phyloP scores from a whole-genome alignment of 202 grass and related monocot genomes.

The Musa balbisiana region DNA sequence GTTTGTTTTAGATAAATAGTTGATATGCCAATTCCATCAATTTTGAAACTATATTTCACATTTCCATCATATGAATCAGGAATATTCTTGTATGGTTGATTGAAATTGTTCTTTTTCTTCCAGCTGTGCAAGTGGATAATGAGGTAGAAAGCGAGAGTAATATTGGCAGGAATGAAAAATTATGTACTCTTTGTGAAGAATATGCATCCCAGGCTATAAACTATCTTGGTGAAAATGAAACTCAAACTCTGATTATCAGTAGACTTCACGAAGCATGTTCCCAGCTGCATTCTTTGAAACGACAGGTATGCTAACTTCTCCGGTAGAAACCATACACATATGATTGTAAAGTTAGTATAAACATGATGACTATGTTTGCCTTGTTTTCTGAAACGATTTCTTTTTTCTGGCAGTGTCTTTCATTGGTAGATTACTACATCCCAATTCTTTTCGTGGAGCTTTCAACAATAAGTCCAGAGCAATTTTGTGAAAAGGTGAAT shows the following conservation, averaged over 20 bases:
- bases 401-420: slow-evolving; percentile 42
- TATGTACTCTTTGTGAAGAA: slow-evolving; percentile 63
- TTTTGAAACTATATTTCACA: no score
- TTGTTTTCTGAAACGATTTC: not conserved
- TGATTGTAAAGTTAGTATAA: not conserved
- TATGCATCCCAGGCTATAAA: slow-evolving; percentile 51
- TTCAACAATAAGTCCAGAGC: slow-evolving; percentile 43
- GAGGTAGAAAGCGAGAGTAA: slow-evolving; percentile 15
- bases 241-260: slow-evolving; percentile 42
- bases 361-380: not conserved
- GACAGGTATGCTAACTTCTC: slow-evolving; percentile 32
- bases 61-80: not conserved
- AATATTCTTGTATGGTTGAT: not conserved
- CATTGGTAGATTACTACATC: slow-evolving; percentile 59
- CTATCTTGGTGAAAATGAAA: slow-evolving; percentile 58
- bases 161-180: slow-evolving; percentile 23
- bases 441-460: slow-evolving; percentile 58
- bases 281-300: slow-evolving; percentile 42
- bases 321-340: not conserved
- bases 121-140: slow-evolving; percentile 33
- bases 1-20: not conserved
- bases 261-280: slow-evolving; percentile 50
- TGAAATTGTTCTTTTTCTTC: slow-evolving; percentile 1
- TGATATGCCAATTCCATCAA: not conserved
- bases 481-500: slow-evolving; percentile 54